A percentile compares a stretch with the other conserved stretches of the same genome.
These are phyloP conservation scores for Globisporangium echinulatum DNA, from an alignment of 352 stramenopile species.

Conservation along the genomic window DNA sequence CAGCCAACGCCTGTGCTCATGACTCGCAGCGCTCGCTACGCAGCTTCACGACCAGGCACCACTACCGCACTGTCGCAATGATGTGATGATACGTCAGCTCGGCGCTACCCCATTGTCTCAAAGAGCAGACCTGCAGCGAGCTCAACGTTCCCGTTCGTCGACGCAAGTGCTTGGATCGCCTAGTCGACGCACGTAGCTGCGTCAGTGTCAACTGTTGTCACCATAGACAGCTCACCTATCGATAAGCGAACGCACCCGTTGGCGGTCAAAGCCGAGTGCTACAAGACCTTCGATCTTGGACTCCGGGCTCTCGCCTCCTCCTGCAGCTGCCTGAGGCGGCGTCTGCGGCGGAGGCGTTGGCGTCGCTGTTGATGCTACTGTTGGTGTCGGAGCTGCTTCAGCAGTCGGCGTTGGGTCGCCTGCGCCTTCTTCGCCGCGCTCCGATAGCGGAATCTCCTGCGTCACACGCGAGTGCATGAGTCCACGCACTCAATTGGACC, in stretches of 20 bases:
- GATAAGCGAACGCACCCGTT: conserved; percentile 27
- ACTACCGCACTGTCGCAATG: too few species aligned
- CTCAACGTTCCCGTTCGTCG: conserved; percentile 75
- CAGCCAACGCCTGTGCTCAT: too few species aligned
- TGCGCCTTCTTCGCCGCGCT: conserved; percentile 28
- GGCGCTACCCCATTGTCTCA: conserved; percentile 39
- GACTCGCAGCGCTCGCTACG: too few species aligned
- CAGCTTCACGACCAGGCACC: too few species aligned
- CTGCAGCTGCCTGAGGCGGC: conserved; percentile 3
- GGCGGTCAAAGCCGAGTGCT: conserved; percentile 56
- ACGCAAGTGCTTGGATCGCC: conserved; percentile 54
- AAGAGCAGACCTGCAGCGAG: conserved; percentile 79
- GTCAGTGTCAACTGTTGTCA: not conserved
- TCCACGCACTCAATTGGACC: not conserved
- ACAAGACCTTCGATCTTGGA: conserved; percentile 64
- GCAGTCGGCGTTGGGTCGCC: not conserved
- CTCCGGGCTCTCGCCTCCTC: conserved; percentile 16
- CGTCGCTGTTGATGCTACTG: conserved; percentile 8
- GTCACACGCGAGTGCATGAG: not conserved
- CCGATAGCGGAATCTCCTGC: conserved; percentile 67
- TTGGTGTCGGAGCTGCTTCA: conserved; percentile 16
- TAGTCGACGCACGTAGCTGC: conserved; percentile 13
- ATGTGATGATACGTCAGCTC: too few species aligned
- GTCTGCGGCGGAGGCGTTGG: conserved; percentile 12
- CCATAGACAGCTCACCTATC: too few species aligned